Base-by-base conservation (phyloP, 768 basidiomycete genomes). In the Scleroderma bovista region DNA sequence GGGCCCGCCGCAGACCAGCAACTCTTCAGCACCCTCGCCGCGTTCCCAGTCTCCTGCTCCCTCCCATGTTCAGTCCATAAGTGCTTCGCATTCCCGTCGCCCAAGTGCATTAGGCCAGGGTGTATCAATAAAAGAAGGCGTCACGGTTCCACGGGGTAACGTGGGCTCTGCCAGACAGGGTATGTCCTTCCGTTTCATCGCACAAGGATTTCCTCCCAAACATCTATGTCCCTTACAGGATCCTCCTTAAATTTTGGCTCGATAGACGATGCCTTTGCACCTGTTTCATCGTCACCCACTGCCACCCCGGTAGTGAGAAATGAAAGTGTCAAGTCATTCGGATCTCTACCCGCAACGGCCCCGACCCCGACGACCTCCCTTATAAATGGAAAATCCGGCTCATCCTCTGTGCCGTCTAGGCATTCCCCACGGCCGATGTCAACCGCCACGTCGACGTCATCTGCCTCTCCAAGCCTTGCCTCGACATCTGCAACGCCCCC, bases 191-290 rank as follows among this genome's bases (percentile, higher is more conserved):
- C 37, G 3, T 40, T 15, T 19, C 4, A 29, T 9, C 26, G 9
- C 26, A 29, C 6, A 10, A n/a, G n/a, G n/a, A n/a, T n/a, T 34
- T 23, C 11, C 29, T 47, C 41, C 51, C 46, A 34, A 3, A 42
- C 8, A 26, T 19, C 54, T 12, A 37, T 55, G 44, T 56, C 31
- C 32, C 41, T 47, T 23, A 11, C 54, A 87, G 81, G 77, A 60
- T 80, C 83, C 50, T 72, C 79, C 46, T 84, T 95, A 57, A 87
- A 86, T 44, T 93, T 94, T 73, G 93, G 93, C 59, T 91, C 91
- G 42, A 88, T 93, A 76, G 86, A 91, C 71, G 87, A 90, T 68
- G 78, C 76, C 11, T 66, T 72, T 57, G 83, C 88, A 47, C 77
- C 84, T 53, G 83, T 92, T 60, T 88, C 90, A 32, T 86, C 89